Base-by-base conservation (phyloP, 2,329 filamentous ascomycete genomes). In the Epichloe sp. region DNA sequence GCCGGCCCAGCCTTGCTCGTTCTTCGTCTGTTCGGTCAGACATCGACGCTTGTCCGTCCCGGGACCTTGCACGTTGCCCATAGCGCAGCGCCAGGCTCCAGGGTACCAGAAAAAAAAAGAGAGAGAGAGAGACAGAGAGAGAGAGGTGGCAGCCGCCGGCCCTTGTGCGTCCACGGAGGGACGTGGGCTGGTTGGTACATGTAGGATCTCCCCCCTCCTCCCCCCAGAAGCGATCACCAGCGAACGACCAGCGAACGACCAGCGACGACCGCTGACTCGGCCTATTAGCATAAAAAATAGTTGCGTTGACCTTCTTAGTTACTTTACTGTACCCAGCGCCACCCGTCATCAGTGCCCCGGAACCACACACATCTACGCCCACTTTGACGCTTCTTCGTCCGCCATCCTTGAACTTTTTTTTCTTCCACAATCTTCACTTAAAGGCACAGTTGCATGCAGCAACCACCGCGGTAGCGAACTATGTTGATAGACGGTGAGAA, bases 401-500 rank as follows among this genome's bases (percentile, higher is more conserved):
- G 26, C 37, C 26, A 36, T 40, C 49, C 34, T 47, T 23, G n/a
- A 26, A 23, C 45, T 1, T 26, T 26, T 54, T 37, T 43, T 46
- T n/a, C 42, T 49, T 43, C 14, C 44, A 48, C 31, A 37, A 51
- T 47, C 44, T 44, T 54, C 21, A 23, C 47, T 45, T 42, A 40
- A 26, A 26, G 26, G 23, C 44, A 45, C 10, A 46, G 4, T 34
- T 34, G 17, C 17, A 31, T 23, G 37, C 34, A 17, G 21, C 42
- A 37, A 12, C 42, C 26, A 34, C 42, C 23, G 31, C 19, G 49
- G 23, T 19, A 50, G 47, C 26, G 40, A 52, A 45, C 62, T 55
- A 90, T 90, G 86, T 77, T 90, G 68, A 86, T 90, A 69, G 83
- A 95, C 77, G 91, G 91, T 70, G 88, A 95, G 76, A 97, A 97